Evolutionary conservation across 495 filamentous ascomycete species (phyloP), one percentile per base, ranked within the genome.

Genomic region (Penicillium cinerascens): DNA sequence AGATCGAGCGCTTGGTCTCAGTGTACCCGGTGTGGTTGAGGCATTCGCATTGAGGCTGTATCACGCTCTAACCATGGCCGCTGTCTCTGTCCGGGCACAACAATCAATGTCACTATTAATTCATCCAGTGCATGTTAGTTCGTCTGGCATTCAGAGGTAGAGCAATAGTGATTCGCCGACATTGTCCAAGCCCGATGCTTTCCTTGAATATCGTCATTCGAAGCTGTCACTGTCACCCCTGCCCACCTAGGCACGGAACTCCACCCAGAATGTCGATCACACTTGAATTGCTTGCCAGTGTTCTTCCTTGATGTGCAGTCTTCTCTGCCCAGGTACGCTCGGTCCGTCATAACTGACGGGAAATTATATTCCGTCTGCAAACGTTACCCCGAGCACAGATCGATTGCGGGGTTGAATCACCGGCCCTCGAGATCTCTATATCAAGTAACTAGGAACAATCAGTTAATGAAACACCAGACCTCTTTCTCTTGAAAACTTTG

Each of bases 281-380:
- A 23, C 22, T 23, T 33, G 29, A 15, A 11, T 33, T 33, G 4
- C n/a, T n/a, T n/a, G n/a, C n/a, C n/a, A n/a, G n/a, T n/a, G n/a
- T n/a, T n/a, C n/a, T n/a, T n/a, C n/a, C n/a, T n/a, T n/a, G n/a
- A n/a, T n/a, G n/a, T n/a, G n/a, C n/a, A n/a, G n/a, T n/a, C n/a
- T 13, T 33, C 29, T 11, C 29, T 11, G 10, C 13, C 29, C 26
- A 29, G 11, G 4, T 9, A n/a, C n/a, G n/a, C n/a, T n/a, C n/a
- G 29, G 8, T 33, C 29, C 29, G 9, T 33, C 1, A 15, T 48
- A 36, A 39, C 21, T 17, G 37, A 40, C 55, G 59, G 55, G 51
- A 48, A 56, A 56, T 53, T 50, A 36, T n/a, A 15, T 51, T 51
- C 59, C 56, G 59, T 59, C 39, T 17, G 23, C 20, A 21, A 7